Evolutionary conservation across 345 rosid genomes (phyloP).

Genomic region (Trapa incisa): DNA sequence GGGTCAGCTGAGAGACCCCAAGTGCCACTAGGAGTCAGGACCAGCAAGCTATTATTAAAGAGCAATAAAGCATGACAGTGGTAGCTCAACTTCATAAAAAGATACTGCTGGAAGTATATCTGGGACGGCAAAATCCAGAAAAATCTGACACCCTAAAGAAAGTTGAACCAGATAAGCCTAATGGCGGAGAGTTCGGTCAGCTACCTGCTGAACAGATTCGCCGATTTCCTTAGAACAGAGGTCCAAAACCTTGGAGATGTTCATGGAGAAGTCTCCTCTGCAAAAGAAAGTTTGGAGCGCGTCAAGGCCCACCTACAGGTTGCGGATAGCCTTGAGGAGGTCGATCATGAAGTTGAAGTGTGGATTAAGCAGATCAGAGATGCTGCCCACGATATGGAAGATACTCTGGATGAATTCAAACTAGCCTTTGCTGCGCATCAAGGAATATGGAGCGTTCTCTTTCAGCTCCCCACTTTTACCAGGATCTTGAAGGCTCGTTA

Average conservation of each 20-base stretch:
- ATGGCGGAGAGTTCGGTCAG: constrained; percentile 23
- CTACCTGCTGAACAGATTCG: constrained; percentile 17
- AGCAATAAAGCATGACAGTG: neutral
- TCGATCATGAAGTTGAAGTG: constrained; percentile 8
- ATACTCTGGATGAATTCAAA: constrained; percentile 23
- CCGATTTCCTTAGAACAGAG: constrained; percentile 10
- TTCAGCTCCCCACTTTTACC: constrained; percentile 7
- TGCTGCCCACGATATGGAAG: constrained; percentile 22
- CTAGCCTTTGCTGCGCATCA: constrained; percentile 12
- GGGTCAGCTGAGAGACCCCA: too few relatives aligned
- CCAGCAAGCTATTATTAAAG: too few relatives aligned
- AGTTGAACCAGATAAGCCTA: neutral
- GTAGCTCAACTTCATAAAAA: neutral
- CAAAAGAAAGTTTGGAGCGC: constrained; percentile 18
- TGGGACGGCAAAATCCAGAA: neutral
- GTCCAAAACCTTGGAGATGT: constrained; percentile 12
- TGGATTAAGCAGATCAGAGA: constrained; percentile 25
- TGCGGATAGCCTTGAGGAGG: constrained; percentile 18
- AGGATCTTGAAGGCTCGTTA: constrained; percentile 19
- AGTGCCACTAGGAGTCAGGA: too few relatives aligned
- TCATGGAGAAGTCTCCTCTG: constrained; percentile 14
- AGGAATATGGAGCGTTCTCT: constrained; percentile 10
- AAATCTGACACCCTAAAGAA: neutral
- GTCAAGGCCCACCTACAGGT: constrained; percentile 16
- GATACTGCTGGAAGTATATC: neutral